Conservation (phyloP, 305 asterid species). For the Plantago lanceolata region DNA sequence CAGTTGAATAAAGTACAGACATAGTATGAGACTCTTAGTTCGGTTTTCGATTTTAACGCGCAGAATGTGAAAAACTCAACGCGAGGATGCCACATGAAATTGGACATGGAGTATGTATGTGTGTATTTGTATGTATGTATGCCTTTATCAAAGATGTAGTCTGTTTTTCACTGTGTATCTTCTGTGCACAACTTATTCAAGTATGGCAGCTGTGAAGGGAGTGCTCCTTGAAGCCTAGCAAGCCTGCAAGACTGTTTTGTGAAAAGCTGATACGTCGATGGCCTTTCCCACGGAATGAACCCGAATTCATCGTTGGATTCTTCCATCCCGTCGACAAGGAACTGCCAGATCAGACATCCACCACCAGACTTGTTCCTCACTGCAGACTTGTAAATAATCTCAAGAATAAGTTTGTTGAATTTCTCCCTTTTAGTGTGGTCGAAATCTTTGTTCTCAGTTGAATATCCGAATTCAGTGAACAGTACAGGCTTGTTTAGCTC, state of each 20-base stretch:
- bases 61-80: not conserved
- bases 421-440: slow-evolving; percentile 58
- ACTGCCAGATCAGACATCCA: slow-evolving; percentile 90
- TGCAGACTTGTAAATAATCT: slow-evolving; percentile 73
- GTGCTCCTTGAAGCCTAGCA: slow-evolving; percentile 76
- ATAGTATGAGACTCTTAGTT: not conserved
- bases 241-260: slow-evolving; percentile 76
- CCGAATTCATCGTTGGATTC: slow-evolving; percentile 84
- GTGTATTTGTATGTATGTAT: not conserved
- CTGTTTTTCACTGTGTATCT: slow-evolving; percentile 22
- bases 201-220: slow-evolving; percentile 55
- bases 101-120: not conserved
- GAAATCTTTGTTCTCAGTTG: slow-evolving; percentile 66
- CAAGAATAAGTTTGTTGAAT: slow-evolving; percentile 64
- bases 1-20: not conserved
- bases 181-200: slow-evolving; percentile 56
- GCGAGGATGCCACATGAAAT: not conserved
- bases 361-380: slow-evolving; percentile 59
- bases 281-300: slow-evolving; percentile 79
- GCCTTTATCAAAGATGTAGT: not conserved
- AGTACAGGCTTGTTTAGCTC: slow-evolving; percentile 79
- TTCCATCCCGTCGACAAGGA: slow-evolving; percentile 85
- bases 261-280: slow-evolving; percentile 58
- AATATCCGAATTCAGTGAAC: slow-evolving; percentile 89
- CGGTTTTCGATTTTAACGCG: not conserved